phyloP scores from a whole-genome alignment of 2,329 filamentous ascomycete species.

The Colletotrichum aenigma region DNA sequence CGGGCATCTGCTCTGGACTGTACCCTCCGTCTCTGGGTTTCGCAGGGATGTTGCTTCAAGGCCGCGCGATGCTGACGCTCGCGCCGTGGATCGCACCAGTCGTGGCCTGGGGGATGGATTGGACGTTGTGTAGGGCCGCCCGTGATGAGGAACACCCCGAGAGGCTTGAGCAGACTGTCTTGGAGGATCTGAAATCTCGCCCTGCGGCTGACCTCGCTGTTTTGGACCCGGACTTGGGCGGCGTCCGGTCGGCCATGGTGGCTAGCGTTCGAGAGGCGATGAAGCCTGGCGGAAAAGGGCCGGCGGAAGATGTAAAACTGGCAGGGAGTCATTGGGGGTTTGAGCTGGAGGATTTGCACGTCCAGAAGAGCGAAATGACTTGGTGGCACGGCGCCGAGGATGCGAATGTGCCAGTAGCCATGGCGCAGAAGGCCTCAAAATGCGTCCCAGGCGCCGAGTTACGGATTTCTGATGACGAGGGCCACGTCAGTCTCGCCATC shows the following conservation, averaged over 20 bases:
- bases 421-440: constrained; percentile 11
- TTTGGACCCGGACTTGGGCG: constrained; percentile 27
- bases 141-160: constrained; percentile 8
- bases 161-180: not conserved
- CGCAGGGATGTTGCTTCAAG: constrained; percentile 28
- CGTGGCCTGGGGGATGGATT: constrained; percentile 28
- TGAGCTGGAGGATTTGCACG: constrained; percentile 29
- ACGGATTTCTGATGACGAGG: not conserved
- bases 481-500: not conserved
- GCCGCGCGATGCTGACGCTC: constrained; percentile 21
- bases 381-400: constrained; percentile 38
- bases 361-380: constrained; percentile 22
- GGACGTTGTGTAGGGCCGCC: constrained; percentile 17
- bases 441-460: not conserved
- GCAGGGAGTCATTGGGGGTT: constrained; percentile 32
- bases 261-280: constrained; percentile 26
- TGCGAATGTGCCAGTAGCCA: constrained; percentile 32
- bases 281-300: constrained; percentile 26
- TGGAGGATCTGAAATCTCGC: not conserved
- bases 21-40: constrained; percentile 38
- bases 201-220: not conserved
- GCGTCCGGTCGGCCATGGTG: constrained; percentile 28
- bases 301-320: constrained; percentile 32
- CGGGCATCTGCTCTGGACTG: constrained; percentile 39
- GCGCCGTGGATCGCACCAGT: constrained; percentile 23